Percentiles rank a stretch among this genome's conserved stretches.
phyloP scores from a whole-genome alignment of 495 filamentous ascomycete species.

The Xylaria acuta region DNA sequence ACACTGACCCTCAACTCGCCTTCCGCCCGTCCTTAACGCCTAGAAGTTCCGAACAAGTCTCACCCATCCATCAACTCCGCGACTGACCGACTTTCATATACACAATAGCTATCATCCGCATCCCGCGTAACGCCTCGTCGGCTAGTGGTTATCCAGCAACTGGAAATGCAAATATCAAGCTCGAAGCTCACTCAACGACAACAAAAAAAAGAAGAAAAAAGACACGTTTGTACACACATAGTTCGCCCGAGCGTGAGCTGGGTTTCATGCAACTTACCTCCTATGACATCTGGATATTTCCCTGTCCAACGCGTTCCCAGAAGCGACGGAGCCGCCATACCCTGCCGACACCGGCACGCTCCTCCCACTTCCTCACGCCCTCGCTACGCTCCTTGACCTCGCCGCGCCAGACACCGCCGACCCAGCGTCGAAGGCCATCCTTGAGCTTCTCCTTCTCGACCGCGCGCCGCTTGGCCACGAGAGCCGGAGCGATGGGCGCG shows the following conservation, averaged over 20 bases:
- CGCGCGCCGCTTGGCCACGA: constrained; percentile 54
- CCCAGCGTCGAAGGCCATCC: constrained; percentile 58
- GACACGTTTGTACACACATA: background rate
- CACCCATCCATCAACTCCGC: background rate
- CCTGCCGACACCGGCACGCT: constrained; percentile 50
- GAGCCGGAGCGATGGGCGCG: constrained; percentile 41
- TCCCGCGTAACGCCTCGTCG: background rate
- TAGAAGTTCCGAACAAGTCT: too few species aligned
- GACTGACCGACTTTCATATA: background rate
- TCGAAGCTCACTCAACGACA: background rate
- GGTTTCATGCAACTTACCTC: background rate
- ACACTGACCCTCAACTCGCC: background rate
- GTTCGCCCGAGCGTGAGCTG: background rate
- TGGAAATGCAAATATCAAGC: background rate
- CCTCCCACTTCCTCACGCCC: constrained; percentile 48
- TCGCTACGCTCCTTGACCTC: constrained; percentile 49
- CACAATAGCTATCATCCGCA: background rate
- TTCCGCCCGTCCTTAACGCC: background rate
- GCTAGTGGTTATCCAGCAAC: constrained; percentile 11
- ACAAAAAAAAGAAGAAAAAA: constrained; percentile 11
- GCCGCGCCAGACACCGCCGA: constrained; percentile 53
- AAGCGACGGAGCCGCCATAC: constrained; percentile 59
- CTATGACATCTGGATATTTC: constrained; percentile 22
- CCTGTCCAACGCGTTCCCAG: constrained; percentile 55
- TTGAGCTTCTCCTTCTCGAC: constrained; percentile 63